Conservation (phyloP, 352 stramenopile species). For the Globisporangium lucens region DNA sequence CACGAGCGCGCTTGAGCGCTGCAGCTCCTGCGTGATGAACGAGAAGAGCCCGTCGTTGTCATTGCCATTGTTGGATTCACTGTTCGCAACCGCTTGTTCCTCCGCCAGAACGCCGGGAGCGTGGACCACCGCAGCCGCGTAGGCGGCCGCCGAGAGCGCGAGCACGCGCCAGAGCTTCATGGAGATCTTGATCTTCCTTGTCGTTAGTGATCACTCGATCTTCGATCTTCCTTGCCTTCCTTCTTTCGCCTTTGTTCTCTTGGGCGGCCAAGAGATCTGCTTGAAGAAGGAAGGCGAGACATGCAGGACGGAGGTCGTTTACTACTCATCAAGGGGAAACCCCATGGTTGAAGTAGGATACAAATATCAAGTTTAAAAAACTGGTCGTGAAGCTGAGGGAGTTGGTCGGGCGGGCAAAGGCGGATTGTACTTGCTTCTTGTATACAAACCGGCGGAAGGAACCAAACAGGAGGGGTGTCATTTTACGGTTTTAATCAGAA, state of each 20-base stretch:
- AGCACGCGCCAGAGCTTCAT: conserved; percentile 78
- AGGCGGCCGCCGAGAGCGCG: conserved; percentile 30
- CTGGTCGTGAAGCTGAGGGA: neutral
- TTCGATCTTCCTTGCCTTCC: conserved; percentile 7
- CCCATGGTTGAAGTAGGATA: neutral
- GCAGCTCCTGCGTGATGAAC: conserved; percentile 12
- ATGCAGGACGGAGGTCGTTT: conserved; percentile 6
- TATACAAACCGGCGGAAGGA: neutral
- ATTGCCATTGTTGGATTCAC: neutral
- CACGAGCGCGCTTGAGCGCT: conserved; percentile 13
- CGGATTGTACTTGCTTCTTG: neutral
- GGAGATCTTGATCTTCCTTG: conserved; percentile 15
- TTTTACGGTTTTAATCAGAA: neutral
- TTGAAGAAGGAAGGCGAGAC: conserved; percentile 14
- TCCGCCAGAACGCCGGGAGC: neutral
- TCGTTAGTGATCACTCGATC: neutral
- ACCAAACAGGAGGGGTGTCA: conserved; percentile 2
- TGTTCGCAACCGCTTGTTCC: neutral
- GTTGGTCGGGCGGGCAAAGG: neutral
- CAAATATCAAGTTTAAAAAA: neutral
- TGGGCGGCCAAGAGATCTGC: conserved; percentile 12
- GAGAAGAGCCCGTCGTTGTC: conserved; percentile 11
- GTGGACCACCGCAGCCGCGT: neutral
- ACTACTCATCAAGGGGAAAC: neutral
- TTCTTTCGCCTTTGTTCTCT: conserved; percentile 21